Evolutionary conservation across 768 basidiomycete species (phyloP).

Genomic region (Paxillus rubicundulus): DNA sequence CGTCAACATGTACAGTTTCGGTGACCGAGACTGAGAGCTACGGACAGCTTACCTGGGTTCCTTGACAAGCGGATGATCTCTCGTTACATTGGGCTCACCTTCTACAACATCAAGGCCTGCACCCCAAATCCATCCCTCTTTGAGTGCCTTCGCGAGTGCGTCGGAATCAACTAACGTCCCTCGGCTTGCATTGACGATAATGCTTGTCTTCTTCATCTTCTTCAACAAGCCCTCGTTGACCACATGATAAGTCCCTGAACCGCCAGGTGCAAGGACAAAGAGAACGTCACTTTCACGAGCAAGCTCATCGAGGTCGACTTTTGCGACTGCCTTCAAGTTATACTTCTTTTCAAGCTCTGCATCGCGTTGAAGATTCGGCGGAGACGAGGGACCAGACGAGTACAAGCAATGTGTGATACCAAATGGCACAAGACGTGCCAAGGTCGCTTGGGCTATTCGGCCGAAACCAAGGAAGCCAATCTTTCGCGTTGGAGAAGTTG

Average conservation of each 20-base stretch:
- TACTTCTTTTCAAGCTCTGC: conserved; percentile 36
- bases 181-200: conserved; percentile 83
- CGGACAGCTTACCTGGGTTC: conserved; percentile 57
- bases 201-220: conserved; percentile 81
- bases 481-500: conserved; percentile 53
- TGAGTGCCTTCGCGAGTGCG: conserved; percentile 78
- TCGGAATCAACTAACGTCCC: conserved; percentile 90
- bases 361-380: conserved; percentile 40
- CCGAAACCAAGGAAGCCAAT: conserved; percentile 95
- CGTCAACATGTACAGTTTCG: not conserved
- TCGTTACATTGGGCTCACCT: conserved; percentile 76
- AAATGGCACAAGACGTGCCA: conserved; percentile 78
- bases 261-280: conserved; percentile 81
- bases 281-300: conserved; percentile 81
- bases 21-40: not conserved
- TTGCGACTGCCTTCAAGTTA: conserved; percentile 40
- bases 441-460: conserved; percentile 84
- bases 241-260: conserved; percentile 65
- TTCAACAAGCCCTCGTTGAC: conserved; percentile 68
- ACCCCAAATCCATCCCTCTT: conserved; percentile 79
- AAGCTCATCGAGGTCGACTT: conserved; percentile 64
- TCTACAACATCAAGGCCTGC: conserved; percentile 95
- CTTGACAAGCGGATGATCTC: conserved; percentile 77
- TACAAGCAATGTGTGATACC: conserved; percentile 77
- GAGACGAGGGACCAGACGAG: conserved; percentile 52